A percentile compares a stretch with the other conserved stretches of the same genome.
phyloP scores from a whole-genome alignment of 768 basidiomycete species.

The Tylopilus felleus region DNA sequence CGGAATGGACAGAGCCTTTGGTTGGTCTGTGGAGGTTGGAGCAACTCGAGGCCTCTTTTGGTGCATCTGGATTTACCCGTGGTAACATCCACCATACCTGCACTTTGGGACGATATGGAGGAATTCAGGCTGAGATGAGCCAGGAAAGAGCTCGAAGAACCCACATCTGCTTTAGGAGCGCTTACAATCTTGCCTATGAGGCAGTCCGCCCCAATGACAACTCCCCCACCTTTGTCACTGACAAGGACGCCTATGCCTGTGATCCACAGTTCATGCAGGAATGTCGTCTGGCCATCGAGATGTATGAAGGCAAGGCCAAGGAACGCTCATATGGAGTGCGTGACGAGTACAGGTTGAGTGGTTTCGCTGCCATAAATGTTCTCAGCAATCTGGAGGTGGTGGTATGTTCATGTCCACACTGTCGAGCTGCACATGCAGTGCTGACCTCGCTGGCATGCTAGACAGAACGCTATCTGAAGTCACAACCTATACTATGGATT shows the following conservation, averaged over 20 bases:
- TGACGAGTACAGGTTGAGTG: slow-evolving; percentile 8
- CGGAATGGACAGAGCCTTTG: neutral
- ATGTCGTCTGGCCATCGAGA: neutral
- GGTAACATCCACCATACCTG: neutral
- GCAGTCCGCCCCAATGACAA: slow-evolving; percentile 1
- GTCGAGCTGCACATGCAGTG: too few species aligned
- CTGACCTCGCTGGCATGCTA: too few species aligned
- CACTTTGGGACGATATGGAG: neutral
- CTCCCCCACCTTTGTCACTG: neutral
- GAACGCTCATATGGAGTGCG: neutral
- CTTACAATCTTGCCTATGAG: slow-evolving; percentile 2
- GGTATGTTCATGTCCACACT: too few species aligned
- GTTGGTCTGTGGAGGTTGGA: neutral
- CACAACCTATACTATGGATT: slow-evolving; percentile 1
- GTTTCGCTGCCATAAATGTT: neutral
- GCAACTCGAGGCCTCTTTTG: neutral
- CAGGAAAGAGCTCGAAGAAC: neutral
- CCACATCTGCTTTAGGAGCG: neutral
- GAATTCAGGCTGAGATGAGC: neutral
- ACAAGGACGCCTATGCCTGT: slow-evolving; percentile 1
- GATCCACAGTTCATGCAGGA: neutral
- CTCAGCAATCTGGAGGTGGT: neutral
- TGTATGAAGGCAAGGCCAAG: slow-evolving; percentile 2
- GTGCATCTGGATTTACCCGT: neutral
- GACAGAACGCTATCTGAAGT: too few species aligned